Conservation (phyloP, 306 rosid genomes). For the Mucuna pruriens region DNA sequence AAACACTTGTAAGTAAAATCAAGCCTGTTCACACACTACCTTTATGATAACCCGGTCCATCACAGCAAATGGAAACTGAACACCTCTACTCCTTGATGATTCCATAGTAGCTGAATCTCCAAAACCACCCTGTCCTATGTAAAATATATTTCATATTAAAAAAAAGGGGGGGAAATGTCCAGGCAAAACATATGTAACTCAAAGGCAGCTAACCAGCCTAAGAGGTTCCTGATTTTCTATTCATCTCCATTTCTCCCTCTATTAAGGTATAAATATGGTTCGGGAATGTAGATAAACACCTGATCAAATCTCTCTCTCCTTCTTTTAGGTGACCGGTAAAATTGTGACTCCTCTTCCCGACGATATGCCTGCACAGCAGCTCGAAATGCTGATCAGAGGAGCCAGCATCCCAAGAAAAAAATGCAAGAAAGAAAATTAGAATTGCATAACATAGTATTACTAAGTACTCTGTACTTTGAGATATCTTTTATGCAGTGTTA, state of each 20-base stretch:
- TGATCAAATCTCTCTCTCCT: constrained; percentile 87
- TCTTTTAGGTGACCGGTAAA: constrained; percentile 78
- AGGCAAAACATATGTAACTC: constrained; percentile 17
- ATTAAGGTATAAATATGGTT: constrained; percentile 19
- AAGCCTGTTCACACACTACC: constrained; percentile 51
- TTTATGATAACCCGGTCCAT: constrained; percentile 92
- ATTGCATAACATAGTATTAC: background rate
- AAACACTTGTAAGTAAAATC: constrained; percentile 10
- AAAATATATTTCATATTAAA: constrained; percentile 40
- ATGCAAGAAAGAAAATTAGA: constrained; percentile 33
- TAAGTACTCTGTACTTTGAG: background rate
- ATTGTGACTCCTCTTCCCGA: constrained; percentile 84
- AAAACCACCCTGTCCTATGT: constrained; percentile 77
- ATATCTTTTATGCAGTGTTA: background rate
- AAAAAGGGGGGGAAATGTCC: constrained; percentile 21
- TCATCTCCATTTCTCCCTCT: constrained; percentile 19
- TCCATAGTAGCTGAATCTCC: constrained; percentile 72
- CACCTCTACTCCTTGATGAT: constrained; percentile 83
- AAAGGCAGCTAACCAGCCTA: background rate
- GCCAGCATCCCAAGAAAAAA: constrained; percentile 28
- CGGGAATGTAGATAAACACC: constrained; percentile 56
- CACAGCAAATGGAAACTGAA: constrained; percentile 96
- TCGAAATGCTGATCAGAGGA: constrained; percentile 76
- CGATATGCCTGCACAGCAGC: constrained; percentile 92
- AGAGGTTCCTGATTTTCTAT: background rate